Evolutionary conservation across 169 alveolate genomes (phyloP), one percentile per base, ranked within the genome.

Genomic region (Babesia bovis): DNA sequence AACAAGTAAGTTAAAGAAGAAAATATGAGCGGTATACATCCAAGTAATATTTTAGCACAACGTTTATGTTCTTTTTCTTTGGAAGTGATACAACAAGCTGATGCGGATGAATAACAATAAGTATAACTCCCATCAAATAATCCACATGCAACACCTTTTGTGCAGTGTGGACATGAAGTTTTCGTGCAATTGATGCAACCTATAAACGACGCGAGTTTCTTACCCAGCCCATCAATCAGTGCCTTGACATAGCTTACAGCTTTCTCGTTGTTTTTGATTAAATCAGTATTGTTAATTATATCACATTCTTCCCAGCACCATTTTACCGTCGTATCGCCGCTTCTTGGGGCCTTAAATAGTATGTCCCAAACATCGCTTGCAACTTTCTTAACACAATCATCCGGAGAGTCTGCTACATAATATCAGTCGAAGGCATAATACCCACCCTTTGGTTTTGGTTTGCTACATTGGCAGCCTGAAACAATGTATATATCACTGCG

Each of bases 11-110:
- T 52, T 9, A 52, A 40, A 10, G 17, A 12, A 21, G 42, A 23
- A 52, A 52, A 52, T 10, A 52, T 28, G 5, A 52, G 21, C 6
- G 60, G 60, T 10, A 52, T 52, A 19, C 60, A 52, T 4, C 60
- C 60, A 4, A 52, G 5, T 9, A 52, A 19, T 7, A 52, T 52
- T 52, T 52, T 7, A 10, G 60, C 40, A 21, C 60, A 52, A 5
- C 26, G 12, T 47, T 47, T 47, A 47, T 17, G 32, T 17, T 47
- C 55, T 47, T 47, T 26, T 26, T 26, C 12, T 5, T 19, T 47
- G 7, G 45, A 9, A 38, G 7, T 12, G n/a, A 25, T 13, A n/a
- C n/a, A n/a, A n/a, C n/a, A n/a, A 15, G 44, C 30, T 15, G 44
- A 12, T 15, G 60, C 32, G n/a, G n/a, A n/a, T 9, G 28, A 21